Conservation (phyloP, 164 flowering plant species). For the Santalum album region DNA sequence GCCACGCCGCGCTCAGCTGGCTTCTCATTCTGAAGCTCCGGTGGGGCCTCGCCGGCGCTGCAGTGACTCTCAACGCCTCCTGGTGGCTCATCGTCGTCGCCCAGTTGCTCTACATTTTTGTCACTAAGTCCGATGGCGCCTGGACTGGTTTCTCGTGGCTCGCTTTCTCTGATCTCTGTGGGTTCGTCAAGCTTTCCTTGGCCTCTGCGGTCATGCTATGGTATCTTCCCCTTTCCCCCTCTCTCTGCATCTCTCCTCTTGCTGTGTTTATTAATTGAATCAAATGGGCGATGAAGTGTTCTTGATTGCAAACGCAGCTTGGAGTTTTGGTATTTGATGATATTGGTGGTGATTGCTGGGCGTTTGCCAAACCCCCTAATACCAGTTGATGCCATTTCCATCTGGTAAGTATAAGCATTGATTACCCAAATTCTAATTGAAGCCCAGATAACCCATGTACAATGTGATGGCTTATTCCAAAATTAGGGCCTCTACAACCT, state of each 20-base stretch:
- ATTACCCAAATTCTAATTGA: no score
- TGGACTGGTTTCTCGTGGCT: constrained; percentile 62
- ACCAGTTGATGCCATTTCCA: constrained; percentile 56
- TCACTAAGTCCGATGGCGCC: constrained; percentile 45
- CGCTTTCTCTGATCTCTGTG: constrained; percentile 48
- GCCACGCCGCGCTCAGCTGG: constrained; percentile 51
- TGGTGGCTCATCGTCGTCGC: constrained; percentile 50
- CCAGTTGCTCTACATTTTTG: constrained; percentile 47
- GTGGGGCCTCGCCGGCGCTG: constrained; percentile 54
- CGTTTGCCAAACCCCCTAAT: constrained; percentile 38
- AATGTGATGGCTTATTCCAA: no score
- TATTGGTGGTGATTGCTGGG: constrained; percentile 43
- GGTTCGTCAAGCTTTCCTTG: constrained; percentile 53
- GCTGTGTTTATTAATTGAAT: neutral
- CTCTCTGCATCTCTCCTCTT: neutral
- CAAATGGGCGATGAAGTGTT: neutral
- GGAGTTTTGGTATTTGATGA: constrained; percentile 68
- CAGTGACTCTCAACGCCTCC: constrained; percentile 36
- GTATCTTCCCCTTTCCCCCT: constrained; percentile 18
- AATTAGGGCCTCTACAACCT: no score
- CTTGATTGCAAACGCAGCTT: constrained; percentile 25
- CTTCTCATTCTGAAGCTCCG: constrained; percentile 37
- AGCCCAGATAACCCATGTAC: no score
- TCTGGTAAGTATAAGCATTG: constrained; percentile 30
- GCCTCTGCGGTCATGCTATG: constrained; percentile 72